phyloP scores from a whole-genome alignment of 2,329 filamentous ascomycete species.

The Colletotrichum godetiae region DNA sequence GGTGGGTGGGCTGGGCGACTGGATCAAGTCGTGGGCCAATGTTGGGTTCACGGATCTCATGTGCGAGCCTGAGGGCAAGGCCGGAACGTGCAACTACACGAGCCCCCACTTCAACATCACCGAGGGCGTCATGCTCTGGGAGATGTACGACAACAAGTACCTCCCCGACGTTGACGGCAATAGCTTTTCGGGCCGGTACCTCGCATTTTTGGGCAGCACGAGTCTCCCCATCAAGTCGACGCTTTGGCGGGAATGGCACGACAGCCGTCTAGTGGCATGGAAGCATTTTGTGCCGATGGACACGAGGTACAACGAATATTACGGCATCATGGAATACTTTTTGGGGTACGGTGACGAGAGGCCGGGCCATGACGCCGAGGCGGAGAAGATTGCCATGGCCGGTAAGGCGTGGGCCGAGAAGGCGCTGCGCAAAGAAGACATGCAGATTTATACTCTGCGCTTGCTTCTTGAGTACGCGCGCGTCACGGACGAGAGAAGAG shows the following conservation, averaged over 20 bases:
- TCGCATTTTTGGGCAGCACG: conserved; percentile 76
- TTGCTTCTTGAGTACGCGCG: conserved; percentile 73
- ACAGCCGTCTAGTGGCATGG: conserved; percentile 79
- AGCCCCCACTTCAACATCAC: conserved; percentile 55
- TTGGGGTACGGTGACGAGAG: conserved; percentile 64
- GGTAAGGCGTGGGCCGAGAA: conserved; percentile 76
- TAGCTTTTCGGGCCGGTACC: conserved; percentile 75
- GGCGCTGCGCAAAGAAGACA: conserved; percentile 77
- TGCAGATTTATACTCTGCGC: conserved; percentile 76
- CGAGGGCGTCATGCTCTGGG: conserved; percentile 54
- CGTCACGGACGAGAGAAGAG: conserved; percentile 62
- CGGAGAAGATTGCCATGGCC: conserved; percentile 71
- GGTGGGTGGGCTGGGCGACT: conserved; percentile 57
- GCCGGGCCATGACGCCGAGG: conserved; percentile 65
- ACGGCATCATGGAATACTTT: conserved; percentile 80
- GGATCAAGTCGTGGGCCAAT: conserved; percentile 62
- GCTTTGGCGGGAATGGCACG: conserved; percentile 85
- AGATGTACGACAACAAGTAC: conserved; percentile 74
- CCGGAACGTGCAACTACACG: conserved; percentile 60
- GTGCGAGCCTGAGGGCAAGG: conserved; percentile 54
- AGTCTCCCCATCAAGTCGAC: conserved; percentile 82
- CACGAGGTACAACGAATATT: conserved; percentile 77
- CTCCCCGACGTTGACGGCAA: conserved; percentile 83
- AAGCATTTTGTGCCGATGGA: conserved; percentile 86
- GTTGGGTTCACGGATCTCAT: conserved; percentile 66